phyloP scores from a whole-genome alignment of 2,329 filamentous ascomycete species.

The Scorias spongiosa region DNA sequence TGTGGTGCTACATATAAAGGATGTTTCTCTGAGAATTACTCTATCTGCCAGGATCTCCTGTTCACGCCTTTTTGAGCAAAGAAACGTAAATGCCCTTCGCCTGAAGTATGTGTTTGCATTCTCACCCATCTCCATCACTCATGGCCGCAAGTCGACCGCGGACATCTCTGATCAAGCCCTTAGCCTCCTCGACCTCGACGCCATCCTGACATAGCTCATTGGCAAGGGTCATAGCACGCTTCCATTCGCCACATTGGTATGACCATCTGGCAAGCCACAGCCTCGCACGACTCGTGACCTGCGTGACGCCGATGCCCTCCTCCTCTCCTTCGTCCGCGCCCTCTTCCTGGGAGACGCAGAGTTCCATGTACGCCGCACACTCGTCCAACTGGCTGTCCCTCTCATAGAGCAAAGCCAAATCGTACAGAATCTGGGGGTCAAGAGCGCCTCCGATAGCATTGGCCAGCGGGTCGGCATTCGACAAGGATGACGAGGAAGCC shows the following conservation, averaged over 20 bases:
- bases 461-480: slow-evolving; percentile 27
- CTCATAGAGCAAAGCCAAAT: slow-evolving; percentile 84
- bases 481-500: slow-evolving; percentile 22
- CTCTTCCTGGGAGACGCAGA: slow-evolving; percentile 84
- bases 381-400: slow-evolving; percentile 61
- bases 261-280: slow-evolving; percentile 85
- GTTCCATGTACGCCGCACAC: slow-evolving; percentile 86
- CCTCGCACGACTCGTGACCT: slow-evolving; percentile 78
- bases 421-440: slow-evolving; percentile 79
- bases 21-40: too few relatives aligned
- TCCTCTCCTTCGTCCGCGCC: slow-evolving; percentile 35
- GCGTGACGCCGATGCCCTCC: slow-evolving; percentile 65
- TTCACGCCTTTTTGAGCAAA: too few relatives aligned
- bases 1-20: background rate
- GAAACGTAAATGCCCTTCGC: too few relatives aligned
- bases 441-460: slow-evolving; percentile 43
- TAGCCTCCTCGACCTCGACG: slow-evolving; percentile 91
- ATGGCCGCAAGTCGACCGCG: slow-evolving; percentile 48
- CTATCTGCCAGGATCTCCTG: too few relatives aligned
- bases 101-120: too few relatives aligned
- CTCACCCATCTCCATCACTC: background rate
- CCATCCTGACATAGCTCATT: slow-evolving; percentile 92
- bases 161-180: slow-evolving; percentile 77
- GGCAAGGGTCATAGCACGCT: slow-evolving; percentile 62
- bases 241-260: slow-evolving; percentile 59